A percentile compares a stretch with the other conserved stretches of the same genome.
Evolutionary conservation across 23 red algal species (phyloP).

Genomic region (Gracilaria domingensis): DNA sequence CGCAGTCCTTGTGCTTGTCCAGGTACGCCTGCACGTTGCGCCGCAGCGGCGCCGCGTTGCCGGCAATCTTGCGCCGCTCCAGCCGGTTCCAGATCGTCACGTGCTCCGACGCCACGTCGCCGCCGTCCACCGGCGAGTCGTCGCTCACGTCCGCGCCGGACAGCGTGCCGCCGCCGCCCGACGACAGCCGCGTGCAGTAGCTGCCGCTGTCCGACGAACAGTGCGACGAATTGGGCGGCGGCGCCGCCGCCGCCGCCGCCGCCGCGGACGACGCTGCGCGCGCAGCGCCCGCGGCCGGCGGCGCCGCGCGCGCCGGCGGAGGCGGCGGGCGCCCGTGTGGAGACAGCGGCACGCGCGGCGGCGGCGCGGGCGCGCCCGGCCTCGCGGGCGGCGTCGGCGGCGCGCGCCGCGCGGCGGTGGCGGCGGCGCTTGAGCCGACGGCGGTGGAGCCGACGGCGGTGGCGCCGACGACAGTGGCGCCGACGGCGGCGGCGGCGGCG

Average conservation of each 20-base stretch:
- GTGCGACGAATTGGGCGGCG: neutral
- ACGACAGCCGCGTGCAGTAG: slow-evolving; percentile 1
- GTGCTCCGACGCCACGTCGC: slow-evolving; percentile 51
- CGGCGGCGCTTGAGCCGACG: neutral
- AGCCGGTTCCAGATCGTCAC: slow-evolving; percentile 89
- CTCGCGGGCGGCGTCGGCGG: neutral
- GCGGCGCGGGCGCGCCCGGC: neutral
- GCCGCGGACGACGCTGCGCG: neutral
- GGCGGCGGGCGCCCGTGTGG: slow-evolving; percentile 1
- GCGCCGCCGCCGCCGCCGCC: neutral
- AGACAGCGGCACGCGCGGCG: neutral
- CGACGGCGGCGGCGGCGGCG: neutral
- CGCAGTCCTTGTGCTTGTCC: slow-evolving; percentile 79
- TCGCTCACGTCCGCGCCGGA: neutral
- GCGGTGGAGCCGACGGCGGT: neutral
- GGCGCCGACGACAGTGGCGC: neutral
- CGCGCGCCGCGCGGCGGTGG: neutral
- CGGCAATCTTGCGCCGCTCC: slow-evolving; percentile 87
- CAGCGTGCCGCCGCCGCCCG: neutral
- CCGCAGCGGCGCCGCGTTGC: slow-evolving; percentile 87
- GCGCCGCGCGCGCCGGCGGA: neutral
- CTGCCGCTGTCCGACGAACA: neutral
- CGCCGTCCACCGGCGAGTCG: neutral
- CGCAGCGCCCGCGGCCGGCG: neutral
- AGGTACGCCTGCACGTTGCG: slow-evolving; percentile 82